Conservation (phyloP, 192 early-diverging fungal species). For the Coemansia sp. region DNA sequence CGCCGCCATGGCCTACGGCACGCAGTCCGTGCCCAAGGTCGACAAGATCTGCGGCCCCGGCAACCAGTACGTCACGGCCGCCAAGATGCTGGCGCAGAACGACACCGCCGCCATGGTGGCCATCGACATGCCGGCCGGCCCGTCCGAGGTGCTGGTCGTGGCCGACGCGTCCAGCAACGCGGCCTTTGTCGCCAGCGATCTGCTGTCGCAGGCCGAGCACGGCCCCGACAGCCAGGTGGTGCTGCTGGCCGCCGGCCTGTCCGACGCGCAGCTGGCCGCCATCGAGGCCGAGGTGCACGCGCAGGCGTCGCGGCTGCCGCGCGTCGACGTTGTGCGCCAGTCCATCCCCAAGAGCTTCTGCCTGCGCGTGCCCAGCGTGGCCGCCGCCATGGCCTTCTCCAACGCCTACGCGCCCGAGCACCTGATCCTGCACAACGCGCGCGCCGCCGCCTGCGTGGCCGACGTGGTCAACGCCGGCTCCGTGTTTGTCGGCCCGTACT, state of each 20-base stretch:
- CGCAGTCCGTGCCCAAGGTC: constrained; percentile 92
- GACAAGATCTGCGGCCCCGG: constrained; percentile 99
- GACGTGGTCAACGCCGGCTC: constrained; percentile 86
- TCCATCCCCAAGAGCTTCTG: constrained; percentile 84
- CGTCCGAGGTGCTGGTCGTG: constrained; percentile 98
- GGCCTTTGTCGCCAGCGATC: constrained; percentile 90
- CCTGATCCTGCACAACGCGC: constrained; percentile 87
- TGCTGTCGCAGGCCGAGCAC: constrained; percentile 97
- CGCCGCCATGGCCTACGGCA: constrained; percentile 99
- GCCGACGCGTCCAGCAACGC: constrained; percentile 82
- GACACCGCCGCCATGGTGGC: constrained; percentile 89
- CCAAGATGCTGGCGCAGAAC: constrained; percentile 97
- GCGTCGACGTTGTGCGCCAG: constrained; percentile 83
- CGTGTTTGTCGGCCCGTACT: constrained; percentile 95
- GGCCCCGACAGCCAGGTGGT: constrained; percentile 96
- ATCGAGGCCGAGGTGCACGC: constrained; percentile 76
- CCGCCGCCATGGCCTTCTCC: constrained; percentile 83
- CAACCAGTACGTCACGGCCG: constrained; percentile 99
- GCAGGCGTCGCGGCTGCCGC: constrained; percentile 82
- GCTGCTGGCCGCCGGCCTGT: constrained; percentile 76
- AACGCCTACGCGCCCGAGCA: constrained; percentile 98
- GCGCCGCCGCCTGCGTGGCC: constrained; percentile 62
- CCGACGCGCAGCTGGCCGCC: constrained; percentile 59
- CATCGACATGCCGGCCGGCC: constrained; percentile 99
- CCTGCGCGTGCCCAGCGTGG: constrained; percentile 63